Conservation (phyloP, 208 protist genomes). For the Leishmania lainsoni region DNA sequence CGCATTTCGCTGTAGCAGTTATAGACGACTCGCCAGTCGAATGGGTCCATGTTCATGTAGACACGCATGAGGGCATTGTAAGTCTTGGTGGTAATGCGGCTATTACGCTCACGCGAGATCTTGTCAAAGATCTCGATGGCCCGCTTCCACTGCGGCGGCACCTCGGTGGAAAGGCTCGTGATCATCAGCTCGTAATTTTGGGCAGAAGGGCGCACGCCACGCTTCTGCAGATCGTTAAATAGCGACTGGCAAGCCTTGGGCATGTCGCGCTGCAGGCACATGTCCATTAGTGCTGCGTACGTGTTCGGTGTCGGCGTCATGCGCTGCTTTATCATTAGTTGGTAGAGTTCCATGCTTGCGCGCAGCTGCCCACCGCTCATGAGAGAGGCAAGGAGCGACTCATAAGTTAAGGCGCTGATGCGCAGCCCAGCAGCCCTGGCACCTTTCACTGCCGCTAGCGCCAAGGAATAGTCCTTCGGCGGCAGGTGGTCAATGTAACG, state of each 20-base stretch:
- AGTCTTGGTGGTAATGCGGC: slow-evolving; percentile 53
- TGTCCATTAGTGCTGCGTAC: slow-evolving; percentile 77
- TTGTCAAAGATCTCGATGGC: slow-evolving; percentile 88
- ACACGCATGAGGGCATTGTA: slow-evolving; percentile 90
- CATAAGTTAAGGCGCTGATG: slow-evolving; percentile 63
- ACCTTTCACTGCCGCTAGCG: slow-evolving; percentile 69
- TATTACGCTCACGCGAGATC: slow-evolving; percentile 49
- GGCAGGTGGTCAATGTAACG: slow-evolving; percentile 62
- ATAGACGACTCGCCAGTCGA: slow-evolving; percentile 91
- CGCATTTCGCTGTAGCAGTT: slow-evolving; percentile 90
- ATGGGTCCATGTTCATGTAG: slow-evolving; percentile 89
- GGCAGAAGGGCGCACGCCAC: slow-evolving; percentile 56
- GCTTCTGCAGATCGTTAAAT: slow-evolving; percentile 71
- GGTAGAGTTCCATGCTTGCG: slow-evolving; percentile 80
- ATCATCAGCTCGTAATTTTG: slow-evolving; percentile 84
- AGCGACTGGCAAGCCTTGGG: slow-evolving; percentile 60
- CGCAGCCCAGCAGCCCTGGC: slow-evolving; percentile 59
- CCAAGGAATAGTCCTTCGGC: slow-evolving; percentile 55
- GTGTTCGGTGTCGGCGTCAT: slow-evolving; percentile 71
- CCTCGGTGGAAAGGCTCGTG: slow-evolving; percentile 59
- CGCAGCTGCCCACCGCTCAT: slow-evolving; percentile 72
- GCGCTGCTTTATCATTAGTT: slow-evolving; percentile 56
- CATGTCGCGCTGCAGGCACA: slow-evolving; percentile 77
- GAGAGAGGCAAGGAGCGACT: slow-evolving; percentile 61
- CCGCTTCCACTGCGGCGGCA: slow-evolving; percentile 77